Percentiles rank a stretch among this genome's conserved stretches.
Conservation (phyloP, 495 filamentous ascomycete species). For the Talaromyces thailandensis region DNA sequence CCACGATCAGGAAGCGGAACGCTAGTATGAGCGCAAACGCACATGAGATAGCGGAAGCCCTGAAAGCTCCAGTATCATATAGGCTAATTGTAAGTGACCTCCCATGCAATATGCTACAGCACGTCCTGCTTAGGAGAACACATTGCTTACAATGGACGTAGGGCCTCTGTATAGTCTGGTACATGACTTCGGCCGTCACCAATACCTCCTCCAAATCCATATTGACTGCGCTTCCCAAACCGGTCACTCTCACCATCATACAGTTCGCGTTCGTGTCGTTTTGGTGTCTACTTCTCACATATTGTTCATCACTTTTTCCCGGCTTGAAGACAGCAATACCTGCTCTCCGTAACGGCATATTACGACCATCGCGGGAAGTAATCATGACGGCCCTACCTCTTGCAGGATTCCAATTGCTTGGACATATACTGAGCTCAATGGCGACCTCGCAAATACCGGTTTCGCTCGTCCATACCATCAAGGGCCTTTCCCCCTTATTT, state of each 20-base stretch:
- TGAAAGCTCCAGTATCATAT: constrained; percentile 83
- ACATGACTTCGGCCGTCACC: constrained; percentile 85
- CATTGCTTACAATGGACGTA: constrained; percentile 21
- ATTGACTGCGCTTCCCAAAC: constrained; percentile 83
- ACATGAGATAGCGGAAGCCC: constrained; percentile 83
- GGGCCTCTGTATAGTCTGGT: constrained; percentile 83
- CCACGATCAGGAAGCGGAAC: constrained; percentile 64
- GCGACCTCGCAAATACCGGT: constrained; percentile 92
- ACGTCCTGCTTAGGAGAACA: not conserved
- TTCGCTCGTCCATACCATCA: constrained; percentile 96
- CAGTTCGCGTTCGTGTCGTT: constrained; percentile 91
- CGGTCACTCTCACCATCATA: constrained; percentile 85
- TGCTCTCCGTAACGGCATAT: constrained; percentile 72
- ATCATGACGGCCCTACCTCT: constrained; percentile 82
- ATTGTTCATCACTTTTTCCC: constrained; percentile 61
- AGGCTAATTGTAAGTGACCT: constrained; percentile 64
- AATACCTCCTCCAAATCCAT: constrained; percentile 98
- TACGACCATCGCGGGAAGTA: constrained; percentile 71
- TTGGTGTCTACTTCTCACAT: constrained; percentile 76
- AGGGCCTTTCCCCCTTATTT: constrained; percentile 95
- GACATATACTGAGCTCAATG: constrained; percentile 87
- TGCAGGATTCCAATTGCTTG: constrained; percentile 85
- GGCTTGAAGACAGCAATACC: constrained; percentile 58
- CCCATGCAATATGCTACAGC: not conserved
- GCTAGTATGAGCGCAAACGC: constrained; percentile 85